Base-by-base conservation (phyloP, 164 flowering plant species). In the Magnolia changhungtana region DNA sequence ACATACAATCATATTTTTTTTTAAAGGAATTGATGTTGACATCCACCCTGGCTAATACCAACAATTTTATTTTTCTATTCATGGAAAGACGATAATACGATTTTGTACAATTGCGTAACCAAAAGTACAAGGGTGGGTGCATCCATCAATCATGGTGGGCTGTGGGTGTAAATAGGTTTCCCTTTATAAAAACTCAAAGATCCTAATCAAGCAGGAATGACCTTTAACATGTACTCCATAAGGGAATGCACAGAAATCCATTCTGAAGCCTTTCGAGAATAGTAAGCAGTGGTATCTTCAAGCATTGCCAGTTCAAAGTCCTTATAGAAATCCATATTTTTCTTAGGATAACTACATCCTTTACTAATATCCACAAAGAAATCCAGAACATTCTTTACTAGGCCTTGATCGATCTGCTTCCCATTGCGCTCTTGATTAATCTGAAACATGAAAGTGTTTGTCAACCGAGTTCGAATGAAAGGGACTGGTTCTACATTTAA, bases 191-290 rank as follows among this genome's bases (percentile, higher is more conserved):
- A 37, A 37, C 45, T 37, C 45, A 37, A 37, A 4, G 45, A 37
- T 37, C 45, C 37, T 23, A 27, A 27, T 68, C 18, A 1, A 67
- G 72, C 49, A 58, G n/a, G 19, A 20, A 50, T 70, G 82, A 87
- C 93, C 80, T 91, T 93, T 71, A 85, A 71, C 97, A 92, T 91
- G 78, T 92, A 91, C 77, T 91, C 95, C 19, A 94, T 92, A 83
- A 94, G 92, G 72, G 98, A 94, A 85, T 94, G 91, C 72, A 90
- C 93, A 6, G 83, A 71, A 72, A 94, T 92, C 98, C 98, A 94
- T 77, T 75, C 86, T 72, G 91, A 86, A 71, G 95, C 97, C 72
- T 92, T 94, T 58, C 94, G 86, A 73, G 94, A 87, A 86, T 92
- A 94, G 80, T 92, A 89, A 10, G 88, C 86, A 76, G 88, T 88